Conservation (phyloP, 129 eudicot species). For the Daucus carota region DH1_v3.0 NC_030384.2:40236501-40237000, state of each 20-base stretch:
- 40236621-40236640: slow-evolving; percentile 37
- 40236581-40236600: slow-evolving; percentile 54
- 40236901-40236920: slow-evolving; percentile 49
- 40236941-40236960: slow-evolving; percentile 41
- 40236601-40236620: slow-evolving; percentile 71
- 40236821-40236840: slow-evolving; percentile 64
- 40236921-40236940: slow-evolving; percentile 17
- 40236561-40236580: slow-evolving; percentile 50
- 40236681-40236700: slow-evolving; percentile 47
- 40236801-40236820: slow-evolving; percentile 35
- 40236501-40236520: slow-evolving; percentile 57
- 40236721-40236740: slow-evolving; percentile 50
- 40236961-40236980: not conserved
- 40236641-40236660: slow-evolving; percentile 4
- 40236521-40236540: slow-evolving; percentile 2
- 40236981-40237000: not conserved
- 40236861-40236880: slow-evolving; percentile 72
- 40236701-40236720: slow-evolving; percentile 49
- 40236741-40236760: slow-evolving; percentile 44
- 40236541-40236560: slow-evolving; percentile 33
- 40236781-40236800: slow-evolving; percentile 35
- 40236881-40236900: slow-evolving; percentile 58
- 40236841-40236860: slow-evolving; percentile 75
- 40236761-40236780: slow-evolving; percentile 33
- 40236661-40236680: slow-evolving; percentile 29